Evolutionary conservation across 2,329 filamentous ascomycete genomes (phyloP), one percentile per base, ranked within the genome.

Genomic region (Ophiostoma ulmi): DNA sequence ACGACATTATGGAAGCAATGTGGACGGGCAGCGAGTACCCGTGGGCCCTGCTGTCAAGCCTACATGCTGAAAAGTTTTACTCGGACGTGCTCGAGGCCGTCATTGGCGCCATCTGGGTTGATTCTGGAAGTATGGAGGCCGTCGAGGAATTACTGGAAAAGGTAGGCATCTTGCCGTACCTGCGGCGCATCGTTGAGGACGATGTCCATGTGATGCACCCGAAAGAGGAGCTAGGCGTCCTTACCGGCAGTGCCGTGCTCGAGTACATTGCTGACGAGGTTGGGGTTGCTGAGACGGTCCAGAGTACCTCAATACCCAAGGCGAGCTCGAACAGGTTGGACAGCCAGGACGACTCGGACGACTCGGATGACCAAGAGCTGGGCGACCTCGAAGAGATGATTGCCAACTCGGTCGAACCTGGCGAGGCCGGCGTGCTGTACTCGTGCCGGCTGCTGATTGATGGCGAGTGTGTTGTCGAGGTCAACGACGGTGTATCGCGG

Each of bases 21-120:
- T 67, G 79, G 0, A 67, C 78, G 0, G 86, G 85, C 0, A 73
- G 74, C 0, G 78, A 81, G 20, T 96, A 94, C 76, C 95, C 94
- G 0, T 98, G 94, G 94, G 82, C 86, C 1, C 79, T 88, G 0
- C 85, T 98, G 0, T 83, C 88, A 0, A 83, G 85, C 0, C 81
- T 96, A 0, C 83, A 85, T 17, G 84, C 89, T 0, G 87, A 87
- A 20, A 97, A 97, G 77, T 91, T 92, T 78, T 90, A 91, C 79
- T 94, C 91, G 0, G 94, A 97, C 78, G 80, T 97, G 8, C 83
- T 97, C 11, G 94, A 98, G 80, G 87, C 87, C 41, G 78, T 96
- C 0, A 79, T 98, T 0, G 94, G 92, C 0, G 94, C 93, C 0
- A 84, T 97, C 0, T 97, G 91, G 83, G 82, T 97, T 26, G 95